These are phyloP conservation scores for Arthrobotrys entomopaga DNA, from an alignment of 2,329 filamentous ascomycete species.

Conservation along the genomic window DNA sequence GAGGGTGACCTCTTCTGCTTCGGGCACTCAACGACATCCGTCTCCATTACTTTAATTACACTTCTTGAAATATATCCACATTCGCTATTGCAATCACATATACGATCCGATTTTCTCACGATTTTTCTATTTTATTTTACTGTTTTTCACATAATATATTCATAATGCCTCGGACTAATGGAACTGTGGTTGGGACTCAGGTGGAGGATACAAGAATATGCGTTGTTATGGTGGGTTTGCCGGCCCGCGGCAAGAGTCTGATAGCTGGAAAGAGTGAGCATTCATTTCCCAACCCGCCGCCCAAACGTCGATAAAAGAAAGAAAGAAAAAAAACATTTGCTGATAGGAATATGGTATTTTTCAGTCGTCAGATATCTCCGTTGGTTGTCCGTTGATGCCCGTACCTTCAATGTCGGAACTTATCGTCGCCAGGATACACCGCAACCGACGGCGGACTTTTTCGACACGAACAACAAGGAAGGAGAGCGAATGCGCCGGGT, in stretches of 20 bases:
- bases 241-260: slow-evolving; percentile 93
- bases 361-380: slow-evolving; percentile 89
- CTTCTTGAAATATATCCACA: background rate
- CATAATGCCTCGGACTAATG: slow-evolving; percentile 54
- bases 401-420: slow-evolving; percentile 96
- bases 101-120: background rate
- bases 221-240: slow-evolving; percentile 97
- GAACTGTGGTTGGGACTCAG: slow-evolving; percentile 53
- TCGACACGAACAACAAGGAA: slow-evolving; percentile 87
- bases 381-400: slow-evolving; percentile 93
- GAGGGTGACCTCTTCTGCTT: slow-evolving; percentile 29
- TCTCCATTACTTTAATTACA: slow-evolving; percentile 8
- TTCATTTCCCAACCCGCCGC: background rate
- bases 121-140: slow-evolving; percentile 6
- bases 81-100: background rate
- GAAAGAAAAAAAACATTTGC: slow-evolving; percentile 12
- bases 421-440: slow-evolving; percentile 91
- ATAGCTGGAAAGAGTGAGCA: slow-evolving; percentile 92
- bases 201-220: slow-evolving; percentile 65
- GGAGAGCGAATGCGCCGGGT: slow-evolving; percentile 88
- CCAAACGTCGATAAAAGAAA: background rate
- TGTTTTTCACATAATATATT: background rate
- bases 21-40: slow-evolving; percentile 21
- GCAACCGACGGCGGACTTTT: slow-evolving; percentile 92
- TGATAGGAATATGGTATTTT: slow-evolving; percentile 45